Percentiles rank a stretch among this genome's conserved stretches.
Evolutionary conservation across 2,329 filamentous ascomycete species (phyloP).

Genomic region (Calonectria pteridis): DNA sequence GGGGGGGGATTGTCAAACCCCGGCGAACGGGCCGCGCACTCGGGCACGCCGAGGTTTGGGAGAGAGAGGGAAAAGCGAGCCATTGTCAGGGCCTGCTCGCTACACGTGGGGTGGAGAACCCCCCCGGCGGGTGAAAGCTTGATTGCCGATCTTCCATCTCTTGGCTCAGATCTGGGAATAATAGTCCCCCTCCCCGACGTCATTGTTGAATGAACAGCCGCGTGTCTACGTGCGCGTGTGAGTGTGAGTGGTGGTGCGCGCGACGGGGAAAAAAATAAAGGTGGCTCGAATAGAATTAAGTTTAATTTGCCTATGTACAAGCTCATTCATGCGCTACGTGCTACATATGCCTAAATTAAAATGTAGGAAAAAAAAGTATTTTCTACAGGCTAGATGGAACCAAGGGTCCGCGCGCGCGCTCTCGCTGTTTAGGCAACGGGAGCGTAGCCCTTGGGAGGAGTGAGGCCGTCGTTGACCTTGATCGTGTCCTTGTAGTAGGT

Average conservation of each 20-base stretch:
- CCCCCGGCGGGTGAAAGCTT: not conserved
- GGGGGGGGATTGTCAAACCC: not conserved
- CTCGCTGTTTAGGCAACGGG: constrained; percentile 26
- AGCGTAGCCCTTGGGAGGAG: constrained; percentile 56
- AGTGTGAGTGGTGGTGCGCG: not conserved
- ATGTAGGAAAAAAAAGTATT: not conserved
- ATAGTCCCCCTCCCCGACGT: not conserved
- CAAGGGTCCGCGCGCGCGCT: not conserved
- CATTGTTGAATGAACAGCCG: not conserved
- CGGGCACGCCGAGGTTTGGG: not conserved
- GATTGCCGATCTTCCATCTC: constrained; percentile 27
- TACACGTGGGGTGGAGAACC: constrained; percentile 36
- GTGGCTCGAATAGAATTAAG: not conserved
- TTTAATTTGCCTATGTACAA: constrained; percentile 7
- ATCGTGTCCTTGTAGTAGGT: constrained; percentile 58
- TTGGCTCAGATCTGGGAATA: constrained; percentile 22
- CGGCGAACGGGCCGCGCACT: not conserved
- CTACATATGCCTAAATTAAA: constrained; percentile 15
- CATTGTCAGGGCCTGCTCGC: constrained; percentile 2
- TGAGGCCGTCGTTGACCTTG: constrained; percentile 56
- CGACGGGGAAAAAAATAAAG: not conserved
- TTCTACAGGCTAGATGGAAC: not conserved
- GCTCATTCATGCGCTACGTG: not conserved
- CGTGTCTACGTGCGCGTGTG: not conserved
- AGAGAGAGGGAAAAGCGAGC: not conserved